Percentiles rank a stretch among this genome's conserved stretches.
Evolutionary conservation across 176 grass and related monocot species (phyloP).

Genomic region (Dactylis glomerata): DNA sequence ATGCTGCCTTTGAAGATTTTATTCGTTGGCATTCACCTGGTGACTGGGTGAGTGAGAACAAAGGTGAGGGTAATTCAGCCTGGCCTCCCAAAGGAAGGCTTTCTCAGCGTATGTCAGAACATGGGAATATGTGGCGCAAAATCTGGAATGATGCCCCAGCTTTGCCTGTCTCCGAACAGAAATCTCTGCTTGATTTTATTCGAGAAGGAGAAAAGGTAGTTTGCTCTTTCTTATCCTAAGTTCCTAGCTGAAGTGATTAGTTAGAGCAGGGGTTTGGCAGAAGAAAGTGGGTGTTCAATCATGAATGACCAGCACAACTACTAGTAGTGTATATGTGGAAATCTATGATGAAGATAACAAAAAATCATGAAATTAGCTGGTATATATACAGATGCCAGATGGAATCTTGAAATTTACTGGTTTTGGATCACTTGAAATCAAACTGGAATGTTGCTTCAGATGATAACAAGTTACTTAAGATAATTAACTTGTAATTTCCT

Average conservation of each 20-base stretch:
- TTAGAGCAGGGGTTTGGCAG: not conserved
- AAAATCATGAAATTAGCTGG: not conserved
- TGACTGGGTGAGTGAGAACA: slow-evolving; percentile 76
- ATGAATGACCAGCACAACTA: not conserved
- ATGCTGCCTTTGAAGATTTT: slow-evolving; percentile 96
- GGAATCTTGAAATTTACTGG: not conserved
- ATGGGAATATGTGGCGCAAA: slow-evolving; percentile 89
- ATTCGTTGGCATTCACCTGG: slow-evolving; percentile 98
- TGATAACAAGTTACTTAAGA: not conserved
- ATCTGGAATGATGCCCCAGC: slow-evolving; percentile 89
- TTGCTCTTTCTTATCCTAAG: not conserved
- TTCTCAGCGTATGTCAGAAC: slow-evolving; percentile 90
- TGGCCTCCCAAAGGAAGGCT: slow-evolving; percentile 88
- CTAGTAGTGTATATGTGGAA: not conserved
- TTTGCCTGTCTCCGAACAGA: slow-evolving; percentile 86
- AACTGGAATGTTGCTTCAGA: not conserved
- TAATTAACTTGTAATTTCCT: not conserved
- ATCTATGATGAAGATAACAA: not conserved
- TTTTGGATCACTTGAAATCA: not conserved
- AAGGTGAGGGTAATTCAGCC: slow-evolving; percentile 36
- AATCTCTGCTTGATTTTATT: slow-evolving; percentile 73
- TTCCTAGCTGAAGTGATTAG: not conserved
- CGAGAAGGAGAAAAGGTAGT: slow-evolving; percentile 96
- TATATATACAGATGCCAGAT: slow-evolving; percentile 4
- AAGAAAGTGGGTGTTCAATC: slow-evolving; percentile 7